Conservation (phyloP, 495 filamentous ascomycete species). For the Hypoxylon lienhwacheense region DNA sequence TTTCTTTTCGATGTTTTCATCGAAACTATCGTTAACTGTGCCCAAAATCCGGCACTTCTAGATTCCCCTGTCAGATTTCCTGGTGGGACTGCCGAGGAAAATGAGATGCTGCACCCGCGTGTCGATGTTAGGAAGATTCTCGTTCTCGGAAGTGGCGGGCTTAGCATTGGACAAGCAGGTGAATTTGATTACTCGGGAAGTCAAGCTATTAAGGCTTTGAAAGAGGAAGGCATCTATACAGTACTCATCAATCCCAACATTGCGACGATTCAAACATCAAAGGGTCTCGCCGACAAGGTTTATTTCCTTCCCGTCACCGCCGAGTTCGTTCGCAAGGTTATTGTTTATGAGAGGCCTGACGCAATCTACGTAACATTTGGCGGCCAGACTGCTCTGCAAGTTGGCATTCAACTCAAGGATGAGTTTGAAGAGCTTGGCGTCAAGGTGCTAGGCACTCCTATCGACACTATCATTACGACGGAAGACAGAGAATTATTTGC, state of each 20-base stretch:
- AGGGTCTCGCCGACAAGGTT: constrained; percentile 95
- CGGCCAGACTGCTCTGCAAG: constrained; percentile 90
- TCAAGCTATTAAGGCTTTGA: constrained; percentile 92
- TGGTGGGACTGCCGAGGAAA: constrained; percentile 77
- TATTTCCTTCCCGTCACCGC: constrained; percentile 98
- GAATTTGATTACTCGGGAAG: constrained; percentile 98
- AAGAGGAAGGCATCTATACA: constrained; percentile 91
- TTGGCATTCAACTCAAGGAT: constrained; percentile 94
- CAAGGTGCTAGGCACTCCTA: constrained; percentile 91
- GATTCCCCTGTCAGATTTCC: constrained; percentile 76
- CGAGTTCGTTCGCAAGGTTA: constrained; percentile 96
- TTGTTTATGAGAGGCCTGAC: constrained; percentile 87
- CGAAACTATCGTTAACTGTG: constrained; percentile 70
- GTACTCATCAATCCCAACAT: constrained; percentile 99
- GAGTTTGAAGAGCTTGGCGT: constrained; percentile 91
- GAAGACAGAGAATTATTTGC: constrained; percentile 97
- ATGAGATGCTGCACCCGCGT: constrained; percentile 70
- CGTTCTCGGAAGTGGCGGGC: constrained; percentile 87
- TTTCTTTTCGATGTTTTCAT: constrained; percentile 97
- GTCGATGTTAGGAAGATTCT: constrained; percentile 91
- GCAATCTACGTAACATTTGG: constrained; percentile 96
- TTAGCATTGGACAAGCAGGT: constrained; percentile 95
- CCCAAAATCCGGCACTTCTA: constrained; percentile 62
- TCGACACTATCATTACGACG: constrained; percentile 96
- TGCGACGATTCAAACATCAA: constrained; percentile 96